Evolutionary conservation across 2,329 filamentous ascomycete species (phyloP), one percentile per base, ranked within the genome.

Genomic region (Ramularia collo-cygni): DNA sequence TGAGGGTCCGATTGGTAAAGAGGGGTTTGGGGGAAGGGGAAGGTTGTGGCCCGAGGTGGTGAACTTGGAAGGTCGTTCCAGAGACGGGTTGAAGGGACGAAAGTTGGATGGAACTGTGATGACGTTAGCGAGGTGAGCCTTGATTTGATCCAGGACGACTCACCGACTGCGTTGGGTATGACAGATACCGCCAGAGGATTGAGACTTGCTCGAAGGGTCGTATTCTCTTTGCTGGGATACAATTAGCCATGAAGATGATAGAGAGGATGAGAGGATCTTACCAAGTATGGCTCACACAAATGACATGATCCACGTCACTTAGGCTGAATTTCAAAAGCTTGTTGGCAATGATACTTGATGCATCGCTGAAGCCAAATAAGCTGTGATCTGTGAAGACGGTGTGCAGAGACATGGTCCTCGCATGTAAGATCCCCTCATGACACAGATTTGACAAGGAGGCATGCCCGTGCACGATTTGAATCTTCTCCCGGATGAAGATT

Each of bases 361-460:
- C 89, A 64, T 98, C 93, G 32, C 90, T 92, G 58, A 98, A 98
- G 1, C 92, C 92, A 67, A 96, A 96, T 3, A 98, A 73, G 28
- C 89, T 95, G 64, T 98, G 92, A 58, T 98, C 92, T 1, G 92
- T 98, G 58, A 96, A 96, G 31, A 95, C 90, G 0, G 93, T 95
- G 36, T 89, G 79, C 53, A 98, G 62, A 1, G 92, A 89, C 93
- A 98, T 98, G 3, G 92, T 96, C 40, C 92, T 74, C 8, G 85
- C 92, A 66, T 98, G 92, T 8, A 98, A 67, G 42, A 98, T 93
- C 8, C 85, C 92, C 65, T 98, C 92, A 58, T 94, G 85, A 59
- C 90, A 95, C 36, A 98, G 73, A 60, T 81, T 94, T 64, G 88
- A 95, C 46, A 98, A 71, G 60, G 87, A 95, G 21, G 77, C 90